Base-by-base conservation (phyloP, 2,329 filamentous ascomycete species). In the Thelonectria discophora region DNA sequence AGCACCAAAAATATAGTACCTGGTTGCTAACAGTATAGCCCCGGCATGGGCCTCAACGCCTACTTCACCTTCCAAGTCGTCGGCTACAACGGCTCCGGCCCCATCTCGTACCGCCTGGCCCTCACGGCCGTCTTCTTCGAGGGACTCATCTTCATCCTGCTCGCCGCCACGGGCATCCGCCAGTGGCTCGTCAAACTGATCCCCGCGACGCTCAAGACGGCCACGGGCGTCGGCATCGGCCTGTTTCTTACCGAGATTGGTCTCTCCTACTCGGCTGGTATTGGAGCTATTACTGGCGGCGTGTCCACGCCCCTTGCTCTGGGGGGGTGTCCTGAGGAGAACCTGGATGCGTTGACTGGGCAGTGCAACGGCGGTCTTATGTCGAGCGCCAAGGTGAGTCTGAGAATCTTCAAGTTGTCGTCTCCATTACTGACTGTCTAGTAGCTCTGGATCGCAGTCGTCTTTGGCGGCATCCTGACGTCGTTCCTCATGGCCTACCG, bases 161-260 rank as follows among this genome's bases (percentile, higher is more conserved):
- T 94, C 30, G 91, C 91, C 1, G 73, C 94, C 21, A 81, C 92
- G 30, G 91, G 91, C n/a, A 84, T 94, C 79, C 88, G 91, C 15
- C 91, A 94, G 75, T 94, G 91, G 91, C 84, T 94, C 17, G 91
- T 92, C 12, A 86, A 91, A 65, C 86, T 89, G 21, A 91, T 94
- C 61, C 91, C 91, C 0, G 84, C 86, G 21, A 92, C 88, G 42
- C 92, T 94, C 77, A 94, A 94, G 75, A 87, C 93, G 49, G 91
- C 91, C 6, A 93, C 90, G 9, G 90, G 90, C 60, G 90, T 90
- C 46, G 91, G 91, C 51, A 94, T 94, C 64, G 91, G 91, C 18
- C 80, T 94, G 1, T 94, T 93, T 70, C 82, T 93, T 17, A 88
- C 88, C 3, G 79, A 90, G 45, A 90, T 90, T 64, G 88, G 88